A percentile compares a stretch with the other conserved stretches of the same genome.
Conservation (phyloP, 208 protist species). For the Leishmania lainsoni region DNA sequence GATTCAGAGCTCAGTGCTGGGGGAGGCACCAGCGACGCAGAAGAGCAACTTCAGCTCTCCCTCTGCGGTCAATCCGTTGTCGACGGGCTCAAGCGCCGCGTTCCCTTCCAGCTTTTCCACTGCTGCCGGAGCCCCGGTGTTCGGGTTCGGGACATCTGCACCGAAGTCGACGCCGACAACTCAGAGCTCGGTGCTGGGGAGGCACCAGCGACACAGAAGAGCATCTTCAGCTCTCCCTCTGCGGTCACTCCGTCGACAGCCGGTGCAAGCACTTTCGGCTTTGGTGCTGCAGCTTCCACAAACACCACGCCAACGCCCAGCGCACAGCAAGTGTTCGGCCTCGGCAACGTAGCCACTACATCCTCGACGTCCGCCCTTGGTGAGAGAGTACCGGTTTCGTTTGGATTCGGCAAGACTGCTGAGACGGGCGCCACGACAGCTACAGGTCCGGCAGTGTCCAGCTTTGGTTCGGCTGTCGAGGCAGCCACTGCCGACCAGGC, state of each 20-base stretch:
- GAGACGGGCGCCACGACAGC: not conserved
- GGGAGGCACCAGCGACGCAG: not conserved
- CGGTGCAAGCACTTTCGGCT: constrained; percentile 6
- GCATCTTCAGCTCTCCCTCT: not conserved
- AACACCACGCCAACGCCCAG: not conserved
- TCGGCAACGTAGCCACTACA: not conserved
- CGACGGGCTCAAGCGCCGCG: constrained; percentile 5
- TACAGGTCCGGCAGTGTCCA: constrained; percentile 13
- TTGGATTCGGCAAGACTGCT: constrained; percentile 12
- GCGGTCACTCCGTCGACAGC: not conserved
- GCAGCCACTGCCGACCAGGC: not conserved
- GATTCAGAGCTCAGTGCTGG: not conserved
- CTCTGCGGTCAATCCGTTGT: not conserved
- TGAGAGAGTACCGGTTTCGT: constrained; percentile 5
- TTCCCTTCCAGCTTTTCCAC: constrained; percentile 4
- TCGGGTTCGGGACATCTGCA: constrained; percentile 11
- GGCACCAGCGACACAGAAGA: constrained; percentile 5
- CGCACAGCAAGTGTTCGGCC: constrained; percentile 16
- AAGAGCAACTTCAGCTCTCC: not conserved
- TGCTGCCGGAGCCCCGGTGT: constrained; percentile 2
- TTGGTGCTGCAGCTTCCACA: constrained; percentile 8
- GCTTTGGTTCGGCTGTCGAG: constrained; percentile 26
- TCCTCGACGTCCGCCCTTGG: not conserved
- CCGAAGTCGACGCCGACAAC: not conserved
- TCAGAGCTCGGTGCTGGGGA: not conserved